These are phyloP conservation scores for Triadica sebifera DNA, from an alignment of 345 rosid genomes.

Conservation along the genomic window DNA sequence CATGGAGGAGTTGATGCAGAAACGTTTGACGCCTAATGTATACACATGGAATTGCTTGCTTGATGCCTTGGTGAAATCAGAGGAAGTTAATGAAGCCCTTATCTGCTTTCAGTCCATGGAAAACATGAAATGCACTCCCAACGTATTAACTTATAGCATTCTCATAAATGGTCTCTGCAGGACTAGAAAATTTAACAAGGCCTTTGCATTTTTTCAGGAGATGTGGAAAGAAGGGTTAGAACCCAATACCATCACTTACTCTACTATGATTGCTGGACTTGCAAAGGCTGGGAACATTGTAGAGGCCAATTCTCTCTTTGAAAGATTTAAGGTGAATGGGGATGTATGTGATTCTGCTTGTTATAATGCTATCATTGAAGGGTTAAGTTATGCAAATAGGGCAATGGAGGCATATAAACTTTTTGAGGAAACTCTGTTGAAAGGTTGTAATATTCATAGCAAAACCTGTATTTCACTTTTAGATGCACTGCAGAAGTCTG, in stretches of 20 bases:
- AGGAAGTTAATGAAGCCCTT: slow-evolving; percentile 83
- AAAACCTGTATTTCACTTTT: slow-evolving; percentile 82
- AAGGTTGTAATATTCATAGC: slow-evolving; percentile 59
- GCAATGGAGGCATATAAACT: slow-evolving; percentile 70
- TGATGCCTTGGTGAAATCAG: slow-evolving; percentile 83
- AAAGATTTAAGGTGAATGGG: slow-evolving; percentile 64
- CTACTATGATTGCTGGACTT: slow-evolving; percentile 80
- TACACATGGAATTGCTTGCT: slow-evolving; percentile 96
- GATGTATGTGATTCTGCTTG: slow-evolving; percentile 71
- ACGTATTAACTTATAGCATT: slow-evolving; percentile 71
- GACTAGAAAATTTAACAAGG: slow-evolving; percentile 87
- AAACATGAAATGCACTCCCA: slow-evolving; percentile 66
- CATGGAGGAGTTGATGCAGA: slow-evolving; percentile 95
- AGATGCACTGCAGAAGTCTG: slow-evolving; percentile 83
- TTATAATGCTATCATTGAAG: slow-evolving; percentile 82
- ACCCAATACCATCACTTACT: slow-evolving; percentile 69
- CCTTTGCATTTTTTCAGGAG: slow-evolving; percentile 98
- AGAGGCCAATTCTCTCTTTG: slow-evolving; percentile 66
- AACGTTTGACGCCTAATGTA: slow-evolving; percentile 72
- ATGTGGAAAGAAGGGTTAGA: slow-evolving; percentile 77
- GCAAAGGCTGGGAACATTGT: slow-evolving; percentile 82
- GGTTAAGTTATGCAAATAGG: slow-evolving; percentile 69
- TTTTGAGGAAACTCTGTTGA: slow-evolving; percentile 78
- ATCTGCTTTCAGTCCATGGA: slow-evolving; percentile 83
- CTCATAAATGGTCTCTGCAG: slow-evolving; percentile 84